A percentile compares a stretch with the other conserved stretches of the same genome.
Conservation (phyloP, 208 protist genomes). For the Leishmania martiniquensis region DNA sequence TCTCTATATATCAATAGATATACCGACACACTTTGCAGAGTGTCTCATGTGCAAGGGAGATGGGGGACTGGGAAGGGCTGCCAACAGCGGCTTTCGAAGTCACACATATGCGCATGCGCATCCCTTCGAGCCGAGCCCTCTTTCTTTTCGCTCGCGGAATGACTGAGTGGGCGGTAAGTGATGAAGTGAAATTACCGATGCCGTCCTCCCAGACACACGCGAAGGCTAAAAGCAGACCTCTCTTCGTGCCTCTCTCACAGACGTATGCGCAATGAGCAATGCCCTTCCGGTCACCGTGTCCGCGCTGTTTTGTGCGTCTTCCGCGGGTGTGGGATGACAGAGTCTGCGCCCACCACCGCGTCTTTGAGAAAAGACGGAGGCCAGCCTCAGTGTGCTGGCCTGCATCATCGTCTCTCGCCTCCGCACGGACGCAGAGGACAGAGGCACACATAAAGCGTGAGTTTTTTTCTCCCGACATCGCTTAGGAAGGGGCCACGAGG, state of each 20-base stretch:
- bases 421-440: not conserved
- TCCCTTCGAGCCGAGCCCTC: not conserved
- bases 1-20: too few relatives aligned
- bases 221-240: not conserved
- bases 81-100: not conserved
- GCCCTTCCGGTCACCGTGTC: not conserved
- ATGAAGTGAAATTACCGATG: not conserved
- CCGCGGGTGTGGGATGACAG: not conserved
- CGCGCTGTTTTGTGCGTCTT: not conserved
- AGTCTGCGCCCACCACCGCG: not conserved
- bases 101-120: not conserved
- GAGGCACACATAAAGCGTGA: not conserved
- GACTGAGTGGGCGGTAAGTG: not conserved
- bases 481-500: slow-evolving; percentile 37
- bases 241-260: not conserved
- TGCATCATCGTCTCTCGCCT: not conserved
- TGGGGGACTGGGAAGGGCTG: not conserved
- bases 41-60: not conserved
- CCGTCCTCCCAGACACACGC: not conserved
- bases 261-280: not conserved
- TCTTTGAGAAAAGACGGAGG: not conserved
- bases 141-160: not conserved
- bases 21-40: too few relatives aligned
- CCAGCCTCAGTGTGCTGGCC: not conserved
- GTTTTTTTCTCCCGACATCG: not conserved